Percentiles rank a stretch among this genome's conserved stretches.
These are phyloP conservation scores for Curvularia spicifera DNA, from an alignment of 2,329 filamentous ascomycete species.

Conservation along the genomic window DNA sequence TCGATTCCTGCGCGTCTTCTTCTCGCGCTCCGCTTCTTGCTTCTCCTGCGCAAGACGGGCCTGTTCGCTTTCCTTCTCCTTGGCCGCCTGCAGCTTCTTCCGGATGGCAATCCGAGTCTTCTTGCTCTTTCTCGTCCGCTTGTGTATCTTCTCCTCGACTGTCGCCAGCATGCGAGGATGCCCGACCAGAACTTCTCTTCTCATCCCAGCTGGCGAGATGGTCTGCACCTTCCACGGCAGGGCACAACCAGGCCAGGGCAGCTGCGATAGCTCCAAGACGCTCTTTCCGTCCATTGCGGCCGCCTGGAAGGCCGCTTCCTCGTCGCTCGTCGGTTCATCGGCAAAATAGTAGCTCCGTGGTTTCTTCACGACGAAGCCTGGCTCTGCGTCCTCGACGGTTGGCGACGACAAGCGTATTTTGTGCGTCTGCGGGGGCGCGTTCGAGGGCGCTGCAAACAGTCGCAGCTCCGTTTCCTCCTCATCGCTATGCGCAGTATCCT, in stretches of 20 bases:
- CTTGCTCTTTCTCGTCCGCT: slow-evolving; percentile 44
- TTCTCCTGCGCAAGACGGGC: slow-evolving; percentile 39
- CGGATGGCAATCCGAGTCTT: slow-evolving; percentile 45
- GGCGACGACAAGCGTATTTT: slow-evolving; percentile 46
- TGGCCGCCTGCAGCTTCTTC: slow-evolving; percentile 40
- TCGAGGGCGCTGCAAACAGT: slow-evolving; percentile 41
- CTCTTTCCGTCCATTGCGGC: slow-evolving; percentile 39
- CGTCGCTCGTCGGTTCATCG: slow-evolving; percentile 33
- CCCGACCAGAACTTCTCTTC: slow-evolving; percentile 39
- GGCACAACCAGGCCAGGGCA: slow-evolving; percentile 45
- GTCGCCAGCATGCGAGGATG: slow-evolving; percentile 31
- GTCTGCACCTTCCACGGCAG: slow-evolving; percentile 47
- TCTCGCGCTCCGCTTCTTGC: slow-evolving; percentile 45
- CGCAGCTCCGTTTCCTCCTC: slow-evolving; percentile 45
- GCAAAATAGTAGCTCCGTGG: slow-evolving; percentile 47
- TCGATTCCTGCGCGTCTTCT: slow-evolving; percentile 45
- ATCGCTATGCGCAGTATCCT: slow-evolving; percentile 20
- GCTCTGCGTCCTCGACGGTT: slow-evolving; percentile 30
- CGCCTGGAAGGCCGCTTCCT: slow-evolving; percentile 29
- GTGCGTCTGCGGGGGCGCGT: slow-evolving; percentile 28
- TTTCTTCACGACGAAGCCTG: slow-evolving; percentile 39
- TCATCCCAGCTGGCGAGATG: slow-evolving; percentile 39
- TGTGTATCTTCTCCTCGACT: slow-evolving; percentile 32
- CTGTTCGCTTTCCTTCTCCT: slow-evolving; percentile 34
- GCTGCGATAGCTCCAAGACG: slow-evolving; percentile 37